Evolutionary conservation across 805 yeast genomes (phyloP).

Genomic region (Ogataea degrootiae): DNA sequence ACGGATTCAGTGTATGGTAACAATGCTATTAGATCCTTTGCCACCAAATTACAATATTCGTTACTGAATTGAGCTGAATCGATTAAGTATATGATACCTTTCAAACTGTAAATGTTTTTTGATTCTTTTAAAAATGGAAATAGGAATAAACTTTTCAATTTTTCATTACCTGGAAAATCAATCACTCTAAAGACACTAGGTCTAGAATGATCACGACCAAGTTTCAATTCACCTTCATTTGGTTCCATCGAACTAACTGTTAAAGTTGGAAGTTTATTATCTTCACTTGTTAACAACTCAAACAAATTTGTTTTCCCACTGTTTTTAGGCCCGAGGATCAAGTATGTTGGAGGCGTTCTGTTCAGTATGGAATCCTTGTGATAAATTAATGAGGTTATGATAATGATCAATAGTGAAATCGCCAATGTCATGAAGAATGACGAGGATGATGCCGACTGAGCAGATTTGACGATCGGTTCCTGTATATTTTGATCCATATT

Average conservation of each 20-base stretch:
- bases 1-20: constrained; percentile 56
- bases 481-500: neutral
- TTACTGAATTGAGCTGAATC: constrained; percentile 62
- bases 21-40: constrained; percentile 54
- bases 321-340: constrained; percentile 15
- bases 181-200: constrained; percentile 43
- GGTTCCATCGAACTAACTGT: constrained; percentile 30
- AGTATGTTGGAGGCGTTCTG: constrained; percentile 7
- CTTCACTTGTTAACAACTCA: constrained; percentile 9
- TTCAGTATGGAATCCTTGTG: constrained; percentile 11
- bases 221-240: constrained; percentile 32
- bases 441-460: neutral
- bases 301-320: constrained; percentile 19
- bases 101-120: constrained; percentile 36
- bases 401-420: constrained; percentile 10
- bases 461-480: neutral
- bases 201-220: constrained; percentile 28
- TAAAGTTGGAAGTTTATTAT: constrained; percentile 10
- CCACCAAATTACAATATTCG: constrained; percentile 45
- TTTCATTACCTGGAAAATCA: constrained; percentile 88
- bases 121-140: constrained; percentile 41
- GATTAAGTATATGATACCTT: constrained; percentile 71
- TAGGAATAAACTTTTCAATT: constrained; percentile 54
- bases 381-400: constrained; percentile 14
- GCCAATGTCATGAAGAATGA: constrained; percentile 11